Evolutionary conservation across 805 yeast species (phyloP), one percentile per base, ranked within the genome.

Genomic region (Blastobotrys parvus): DNA sequence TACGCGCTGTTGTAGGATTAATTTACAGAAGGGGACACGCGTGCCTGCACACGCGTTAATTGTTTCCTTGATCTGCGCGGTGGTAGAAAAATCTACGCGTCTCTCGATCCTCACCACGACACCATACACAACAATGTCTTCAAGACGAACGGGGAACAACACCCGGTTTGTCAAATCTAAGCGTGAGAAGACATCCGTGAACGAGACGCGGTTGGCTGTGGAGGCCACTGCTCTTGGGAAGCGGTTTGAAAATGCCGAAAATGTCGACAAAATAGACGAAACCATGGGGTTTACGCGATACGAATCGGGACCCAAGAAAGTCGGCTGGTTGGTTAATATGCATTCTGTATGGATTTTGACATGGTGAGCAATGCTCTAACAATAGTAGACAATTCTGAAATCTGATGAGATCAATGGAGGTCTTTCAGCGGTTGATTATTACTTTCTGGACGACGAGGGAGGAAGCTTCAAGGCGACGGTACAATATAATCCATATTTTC

Each of bases 321-420:
- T 75, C 15, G 99, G 98, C 35, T 92, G 98, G 98, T 67, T 92
- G 43, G 75, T 82, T 34, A 94, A 92, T 57, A 87, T 92, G 92
- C 98, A 90, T 65, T 77, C 95, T 2, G 85, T 94, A 1, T 69
- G 83, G 1, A 23, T 3, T 30, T 32, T 35, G 21, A 21, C n/a
- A 33, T 17, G 19, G 22, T 19, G 21, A 16, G 31, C 11, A 42
- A 32, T 39, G 38, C 40, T 37, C 29, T 35, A 19, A 30, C 37
- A 25, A n/a, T 3, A 30, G 8, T 35, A 59, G 59, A 56, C 64
- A 6, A 47, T 51, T 4, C 60, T 83, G 2, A 76, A 82, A 2
- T 71, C 76, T 10, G 76, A 74, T 3, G 80, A 77, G 25, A 67
- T 69, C 35, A 54, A 71, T 8, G 68, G 75, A n/a, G 96, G 95